Base-by-base conservation (phyloP, 2,329 filamentous ascomycete genomes). In the Fusarium cyanostomum region DNA sequence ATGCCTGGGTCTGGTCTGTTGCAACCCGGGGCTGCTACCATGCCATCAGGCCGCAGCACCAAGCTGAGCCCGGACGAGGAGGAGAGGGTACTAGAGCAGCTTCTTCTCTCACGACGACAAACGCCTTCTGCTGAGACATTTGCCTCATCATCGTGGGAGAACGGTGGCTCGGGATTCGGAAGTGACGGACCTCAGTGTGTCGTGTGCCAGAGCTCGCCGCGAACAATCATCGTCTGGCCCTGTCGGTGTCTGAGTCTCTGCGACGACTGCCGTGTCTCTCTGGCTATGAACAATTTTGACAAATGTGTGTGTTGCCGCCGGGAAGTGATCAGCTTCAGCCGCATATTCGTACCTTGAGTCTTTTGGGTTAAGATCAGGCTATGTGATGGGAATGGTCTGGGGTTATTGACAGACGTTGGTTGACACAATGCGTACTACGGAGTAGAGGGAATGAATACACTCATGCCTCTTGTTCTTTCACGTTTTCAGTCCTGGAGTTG, bases 271-370 rank as follows among this genome's bases (percentile, higher is more conserved):
- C 85, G 95, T 28, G 91, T 98, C 31, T 94, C 92, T 38, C 82
- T 98, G 62, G 95, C 95, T 4, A 94, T 96, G 88, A 96, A 97
- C 75, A 98, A 98, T 75, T 98, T 96, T 74, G 92, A 94, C 64
- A 96, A 92, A 73, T 99, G 95, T 74, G 94, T 98, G 34, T 98
- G 94, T 71, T 98, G 95, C 75, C 86, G 95, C 46, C 87, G 92
- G 54, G 91, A 95, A 69, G 92, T 98, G 27, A 86, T 88, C 52
- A 95, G 94, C 52, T 98, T 97, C 76, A 94, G 92, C 67, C 87
- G 92, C 68, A 87, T 99, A 59, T 99, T 91, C 81, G 93, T 98
- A 35, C 95, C 95, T 15, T 72, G 56, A 57, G 16, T 12, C 8
- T 28, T 31, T 39, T 31, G 38, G 8, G 24, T 24, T 16, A 35